Conservation (phyloP, 108 stramenopile species). For the Craspedostauros australis region DNA sequence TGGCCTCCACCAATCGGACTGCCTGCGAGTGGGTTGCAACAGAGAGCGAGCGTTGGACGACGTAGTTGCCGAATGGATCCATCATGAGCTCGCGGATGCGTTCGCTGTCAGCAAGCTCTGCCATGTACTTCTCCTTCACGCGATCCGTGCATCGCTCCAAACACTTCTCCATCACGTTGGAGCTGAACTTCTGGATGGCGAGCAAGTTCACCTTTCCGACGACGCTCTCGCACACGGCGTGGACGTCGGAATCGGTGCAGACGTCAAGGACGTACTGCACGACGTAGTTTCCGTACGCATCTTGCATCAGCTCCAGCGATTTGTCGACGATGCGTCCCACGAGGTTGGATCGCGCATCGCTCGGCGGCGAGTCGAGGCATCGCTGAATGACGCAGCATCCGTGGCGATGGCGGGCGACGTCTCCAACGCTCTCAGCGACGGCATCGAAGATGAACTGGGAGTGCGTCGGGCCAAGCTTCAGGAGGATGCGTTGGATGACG, state of each 20-base stretch:
- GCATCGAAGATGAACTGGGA: slow-evolving; percentile 92
- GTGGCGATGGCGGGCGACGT: slow-evolving; percentile 96
- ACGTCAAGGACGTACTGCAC: slow-evolving; percentile 90
- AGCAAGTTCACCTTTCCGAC: slow-evolving; percentile 84
- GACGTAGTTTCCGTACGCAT: slow-evolving; percentile 93
- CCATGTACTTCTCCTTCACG: slow-evolving; percentile 78
- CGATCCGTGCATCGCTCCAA: slow-evolving; percentile 88
- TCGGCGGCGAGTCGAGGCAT: slow-evolving; percentile 89
- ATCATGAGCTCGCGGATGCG: slow-evolving; percentile 85
- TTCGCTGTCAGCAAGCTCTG: slow-evolving; percentile 81
- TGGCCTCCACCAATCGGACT: slow-evolving; percentile 87
- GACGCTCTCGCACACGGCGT: slow-evolving; percentile 85
- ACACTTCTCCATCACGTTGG: slow-evolving; percentile 98
- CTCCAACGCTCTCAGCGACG: slow-evolving; percentile 80
- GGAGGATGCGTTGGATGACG: slow-evolving; percentile 91
- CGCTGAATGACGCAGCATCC: slow-evolving; percentile 98
- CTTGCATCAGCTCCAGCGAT: slow-evolving; percentile 95
- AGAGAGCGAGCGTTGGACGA: slow-evolving; percentile 88
- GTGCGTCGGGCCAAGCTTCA: slow-evolving; percentile 87
- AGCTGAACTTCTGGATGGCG: slow-evolving; percentile 95
- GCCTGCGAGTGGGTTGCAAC: slow-evolving; percentile 92
- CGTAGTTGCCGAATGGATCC: slow-evolving; percentile 97
- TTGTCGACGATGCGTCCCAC: slow-evolving; percentile 87
- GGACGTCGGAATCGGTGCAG: slow-evolving; percentile 87
- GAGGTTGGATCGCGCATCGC: slow-evolving; percentile 76